A percentile compares a stretch with the other conserved stretches of the same genome.
Evolutionary conservation across 2,329 filamentous ascomycete genomes (phyloP).

Genomic region (Penicillium sp.): DNA sequence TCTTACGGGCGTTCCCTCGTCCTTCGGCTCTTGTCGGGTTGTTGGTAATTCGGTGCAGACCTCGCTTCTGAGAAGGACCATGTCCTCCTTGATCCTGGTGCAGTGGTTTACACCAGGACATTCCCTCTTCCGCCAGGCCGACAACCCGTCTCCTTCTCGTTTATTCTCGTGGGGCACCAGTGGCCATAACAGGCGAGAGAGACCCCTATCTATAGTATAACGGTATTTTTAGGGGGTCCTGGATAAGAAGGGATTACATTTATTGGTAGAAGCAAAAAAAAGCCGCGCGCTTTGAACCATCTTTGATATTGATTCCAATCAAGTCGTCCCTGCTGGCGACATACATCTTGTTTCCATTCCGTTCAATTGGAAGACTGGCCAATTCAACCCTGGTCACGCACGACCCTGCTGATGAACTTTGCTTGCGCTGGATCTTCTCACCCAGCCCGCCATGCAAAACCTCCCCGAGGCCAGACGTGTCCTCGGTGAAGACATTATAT

Average conservation of each 20-base stretch:
- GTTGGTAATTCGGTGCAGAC: conserved; percentile 13
- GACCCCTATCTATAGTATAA: conserved; percentile 11
- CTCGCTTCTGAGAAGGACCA: conserved; percentile 8
- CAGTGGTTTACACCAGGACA: not conserved
- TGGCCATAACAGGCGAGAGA: not conserved
- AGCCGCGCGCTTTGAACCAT: conserved; percentile 18
- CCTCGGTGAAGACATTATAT: conserved; percentile 23
- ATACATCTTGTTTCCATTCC: conserved; percentile 13
- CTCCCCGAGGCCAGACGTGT: conserved; percentile 8
- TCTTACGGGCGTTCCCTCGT: conserved; percentile 22
- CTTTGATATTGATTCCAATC: not conserved
- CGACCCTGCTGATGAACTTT: conserved; percentile 28
- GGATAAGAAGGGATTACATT: not conserved
- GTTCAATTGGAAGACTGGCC: conserved; percentile 21
- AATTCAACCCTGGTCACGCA: conserved; percentile 29
- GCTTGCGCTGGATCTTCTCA: conserved; percentile 16
- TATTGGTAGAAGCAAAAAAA: conserved; percentile 12
- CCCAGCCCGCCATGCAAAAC: conserved; percentile 18
- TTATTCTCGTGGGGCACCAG: not conserved
- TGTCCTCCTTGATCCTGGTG: not conserved
- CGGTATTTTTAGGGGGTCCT: not conserved
- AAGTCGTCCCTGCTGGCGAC: conserved; percentile 5
- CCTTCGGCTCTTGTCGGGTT: conserved; percentile 15
- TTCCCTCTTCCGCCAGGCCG: conserved; percentile 6
- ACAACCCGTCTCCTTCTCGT: not conserved